Evolutionary conservation across 805 yeast genomes (phyloP).

Genomic region (Yamadazyma endophytica): DNA sequence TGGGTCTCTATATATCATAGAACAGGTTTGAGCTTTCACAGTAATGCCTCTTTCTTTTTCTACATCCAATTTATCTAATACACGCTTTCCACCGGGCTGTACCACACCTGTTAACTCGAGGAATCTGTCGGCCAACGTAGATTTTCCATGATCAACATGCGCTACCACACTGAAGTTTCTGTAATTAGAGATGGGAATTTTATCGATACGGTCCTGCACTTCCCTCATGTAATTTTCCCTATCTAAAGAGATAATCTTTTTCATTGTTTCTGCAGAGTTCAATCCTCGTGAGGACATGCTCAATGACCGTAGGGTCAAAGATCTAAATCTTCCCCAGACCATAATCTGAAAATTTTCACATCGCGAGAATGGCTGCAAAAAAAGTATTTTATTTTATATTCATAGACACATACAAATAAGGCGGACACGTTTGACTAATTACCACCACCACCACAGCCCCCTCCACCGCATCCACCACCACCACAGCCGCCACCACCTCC

Average conservation of each 20-base stretch:
- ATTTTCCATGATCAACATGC: conserved; percentile 88
- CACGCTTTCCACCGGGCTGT: conserved; percentile 77
- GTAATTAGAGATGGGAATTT: conserved; percentile 77
- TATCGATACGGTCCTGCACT: conserved; percentile 57
- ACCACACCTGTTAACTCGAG: conserved; percentile 88
- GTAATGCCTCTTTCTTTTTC: conserved; percentile 96
- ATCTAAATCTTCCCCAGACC: no score
- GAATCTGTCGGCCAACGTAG: conserved; percentile 84
- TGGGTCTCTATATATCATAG: conserved; percentile 72
- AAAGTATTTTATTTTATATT: no score
- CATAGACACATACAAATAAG: no score
- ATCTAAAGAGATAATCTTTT: conserved; percentile 19
- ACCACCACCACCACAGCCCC: no score
- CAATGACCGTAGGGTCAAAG: no score
- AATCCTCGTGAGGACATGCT: no score
- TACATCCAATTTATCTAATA: conserved; percentile 86
- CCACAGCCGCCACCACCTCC: no score
- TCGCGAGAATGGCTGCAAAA: no score
- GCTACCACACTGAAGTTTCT: conserved; percentile 94
- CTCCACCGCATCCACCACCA: no score
- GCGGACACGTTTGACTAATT: no score
- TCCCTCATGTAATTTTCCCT: conserved; percentile 27
- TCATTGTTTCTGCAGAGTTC: no score
- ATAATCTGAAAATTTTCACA: no score
- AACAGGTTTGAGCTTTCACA: conserved; percentile 93